Percentiles rank a stretch among this genome's conserved stretches.
Evolutionary conservation across 2,329 filamentous ascomycete genomes (phyloP).

Genomic region (Phaeosphaeriaceae sp.): DNA sequence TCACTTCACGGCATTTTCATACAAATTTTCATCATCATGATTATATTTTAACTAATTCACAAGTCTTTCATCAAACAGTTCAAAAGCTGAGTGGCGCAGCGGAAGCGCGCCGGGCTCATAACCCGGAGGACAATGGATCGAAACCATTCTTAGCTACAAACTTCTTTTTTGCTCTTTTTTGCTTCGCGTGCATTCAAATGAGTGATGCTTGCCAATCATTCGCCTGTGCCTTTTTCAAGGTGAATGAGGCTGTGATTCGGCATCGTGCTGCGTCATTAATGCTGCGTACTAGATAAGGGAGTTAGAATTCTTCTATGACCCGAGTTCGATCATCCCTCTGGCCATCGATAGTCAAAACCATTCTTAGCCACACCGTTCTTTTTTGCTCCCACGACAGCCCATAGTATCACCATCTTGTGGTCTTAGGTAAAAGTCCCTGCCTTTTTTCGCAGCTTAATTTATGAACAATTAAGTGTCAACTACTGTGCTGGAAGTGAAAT

Average conservation of each 20-base stretch:
- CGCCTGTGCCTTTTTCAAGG: too few relatives aligned
- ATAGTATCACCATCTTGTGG: not conserved
- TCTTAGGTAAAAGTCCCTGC: too few relatives aligned
- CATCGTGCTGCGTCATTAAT: too few relatives aligned
- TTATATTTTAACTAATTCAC: conserved; percentile 3
- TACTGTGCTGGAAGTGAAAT: too few relatives aligned
- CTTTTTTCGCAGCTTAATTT: too few relatives aligned
- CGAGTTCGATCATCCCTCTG: not conserved
- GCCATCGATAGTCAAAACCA: not conserved
- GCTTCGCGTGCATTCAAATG: not conserved
- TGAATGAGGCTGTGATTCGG: too few relatives aligned
- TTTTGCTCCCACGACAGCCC: not conserved
- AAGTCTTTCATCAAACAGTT: conserved; percentile 1
- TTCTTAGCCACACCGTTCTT: not conserved
- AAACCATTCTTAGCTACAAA: conserved; percentile 29
- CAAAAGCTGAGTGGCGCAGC: conserved; percentile 46
- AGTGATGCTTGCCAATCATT: too few relatives aligned
- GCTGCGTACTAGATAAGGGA: too few relatives aligned
- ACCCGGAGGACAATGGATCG: conserved; percentile 45
- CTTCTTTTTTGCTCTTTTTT: conserved; percentile 1
- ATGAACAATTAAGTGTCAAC: too few relatives aligned
- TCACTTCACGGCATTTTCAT: not conserved
- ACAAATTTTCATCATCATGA: not conserved
- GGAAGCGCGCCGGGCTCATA: conserved; percentile 49
- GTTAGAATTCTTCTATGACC: not conserved